phyloP scores from a whole-genome alignment of 352 stramenopile species.

The Globisporangium carolinianum region DNA sequence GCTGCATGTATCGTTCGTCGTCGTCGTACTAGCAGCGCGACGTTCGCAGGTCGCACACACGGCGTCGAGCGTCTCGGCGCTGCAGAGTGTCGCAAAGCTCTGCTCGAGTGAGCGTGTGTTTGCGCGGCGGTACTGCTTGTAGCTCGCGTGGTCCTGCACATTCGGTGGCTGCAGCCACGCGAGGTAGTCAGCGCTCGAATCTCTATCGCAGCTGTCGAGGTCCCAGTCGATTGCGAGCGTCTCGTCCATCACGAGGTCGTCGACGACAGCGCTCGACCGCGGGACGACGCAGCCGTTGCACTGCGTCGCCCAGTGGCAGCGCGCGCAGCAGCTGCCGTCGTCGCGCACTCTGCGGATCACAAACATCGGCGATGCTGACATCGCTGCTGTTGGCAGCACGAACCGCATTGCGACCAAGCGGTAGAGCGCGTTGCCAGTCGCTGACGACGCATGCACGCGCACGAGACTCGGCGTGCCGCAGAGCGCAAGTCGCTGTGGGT shows the following conservation, averaged over 20 bases:
- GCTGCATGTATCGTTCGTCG: neutral
- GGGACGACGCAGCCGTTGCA: constrained; percentile 49
- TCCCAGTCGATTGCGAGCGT: constrained; percentile 70
- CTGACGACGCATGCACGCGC: constrained; percentile 7
- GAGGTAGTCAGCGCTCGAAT: neutral
- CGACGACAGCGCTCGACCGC: constrained; percentile 17
- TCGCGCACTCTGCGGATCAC: constrained; percentile 34
- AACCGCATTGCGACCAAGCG: constrained; percentile 16
- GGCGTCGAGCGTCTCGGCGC: constrained; percentile 33
- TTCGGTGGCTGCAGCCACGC: constrained; percentile 17
- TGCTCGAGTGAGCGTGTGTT: constrained; percentile 25
- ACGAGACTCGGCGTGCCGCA: constrained; percentile 35
- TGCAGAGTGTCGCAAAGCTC: constrained; percentile 43
- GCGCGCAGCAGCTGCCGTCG: constrained; percentile 35
- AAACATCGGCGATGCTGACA: constrained; percentile 15
- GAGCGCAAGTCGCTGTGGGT: constrained; percentile 23
- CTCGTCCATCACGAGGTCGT: constrained; percentile 37
- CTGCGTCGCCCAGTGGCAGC: constrained; percentile 44
- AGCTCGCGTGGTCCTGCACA: constrained; percentile 31
- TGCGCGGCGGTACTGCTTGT: constrained; percentile 20
- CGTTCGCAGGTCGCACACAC: constrained; percentile 27
- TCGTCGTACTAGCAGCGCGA: neutral
- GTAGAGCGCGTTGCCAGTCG: constrained; percentile 30
- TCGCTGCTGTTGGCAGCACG: neutral
- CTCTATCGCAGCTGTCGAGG: neutral